Evolutionary conservation across 805 yeast species (phyloP).

Genomic region (Yarrowia divulgata): DNA sequence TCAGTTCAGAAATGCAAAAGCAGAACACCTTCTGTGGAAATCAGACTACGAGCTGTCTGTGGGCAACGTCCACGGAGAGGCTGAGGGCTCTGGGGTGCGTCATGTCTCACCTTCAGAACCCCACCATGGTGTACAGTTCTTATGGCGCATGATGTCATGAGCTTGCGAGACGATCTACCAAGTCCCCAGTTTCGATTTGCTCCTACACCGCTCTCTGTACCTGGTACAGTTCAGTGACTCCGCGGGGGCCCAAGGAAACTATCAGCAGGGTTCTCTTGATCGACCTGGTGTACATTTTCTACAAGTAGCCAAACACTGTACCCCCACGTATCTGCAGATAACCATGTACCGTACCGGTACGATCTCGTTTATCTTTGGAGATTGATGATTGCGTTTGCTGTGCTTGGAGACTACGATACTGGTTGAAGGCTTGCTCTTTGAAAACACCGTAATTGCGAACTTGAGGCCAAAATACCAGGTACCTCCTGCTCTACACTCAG

Average conservation of each 20-base stretch:
- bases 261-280: neutral
- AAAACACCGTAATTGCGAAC: too few species aligned
- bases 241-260: too few species aligned
- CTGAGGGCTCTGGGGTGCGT: neutral
- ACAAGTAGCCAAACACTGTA: conserved; percentile 1
- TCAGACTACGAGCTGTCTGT: neutral
- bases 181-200: too few species aligned
- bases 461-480: too few species aligned
- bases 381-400: neutral
- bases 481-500: too few species aligned
- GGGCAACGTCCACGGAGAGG: neutral
- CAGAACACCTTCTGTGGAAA: too few species aligned
- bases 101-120: neutral
- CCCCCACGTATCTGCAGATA: neutral
- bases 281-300: neutral
- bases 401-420: too few species aligned
- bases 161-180: neutral
- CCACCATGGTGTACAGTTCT: neutral
- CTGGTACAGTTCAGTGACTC: too few species aligned
- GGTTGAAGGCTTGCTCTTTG: too few species aligned
- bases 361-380: neutral
- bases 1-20: too few species aligned
- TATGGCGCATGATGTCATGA: neutral
- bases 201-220: neutral
- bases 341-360: neutral